Percentiles rank a stretch among this genome's conserved stretches.
Conservation (phyloP, 2,329 filamentous ascomycete species). For the Beauveria brongniartii region DNA sequence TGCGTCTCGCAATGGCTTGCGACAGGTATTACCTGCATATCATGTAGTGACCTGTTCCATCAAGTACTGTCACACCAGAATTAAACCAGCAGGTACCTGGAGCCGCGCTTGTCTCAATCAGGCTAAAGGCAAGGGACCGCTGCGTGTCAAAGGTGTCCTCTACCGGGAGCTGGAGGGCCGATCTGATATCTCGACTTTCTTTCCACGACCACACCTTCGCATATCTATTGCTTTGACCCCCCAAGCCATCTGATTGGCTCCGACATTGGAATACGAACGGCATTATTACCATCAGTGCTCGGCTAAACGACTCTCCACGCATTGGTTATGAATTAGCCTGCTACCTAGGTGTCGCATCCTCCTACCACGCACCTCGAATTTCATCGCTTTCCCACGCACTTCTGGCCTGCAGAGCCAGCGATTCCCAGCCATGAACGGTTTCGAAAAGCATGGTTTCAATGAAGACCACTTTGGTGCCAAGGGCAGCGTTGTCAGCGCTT, state of each 20-base stretch:
- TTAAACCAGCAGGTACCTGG: neutral
- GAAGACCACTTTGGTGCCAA: constrained; percentile 76
- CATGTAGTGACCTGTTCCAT: neutral
- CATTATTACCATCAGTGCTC: neutral
- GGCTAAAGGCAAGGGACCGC: neutral
- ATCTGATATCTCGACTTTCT: neutral
- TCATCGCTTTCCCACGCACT: neutral
- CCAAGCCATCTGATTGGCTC: neutral
- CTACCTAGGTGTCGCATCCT: neutral
- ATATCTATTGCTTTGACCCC: neutral
- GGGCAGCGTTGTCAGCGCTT: constrained; percentile 67
- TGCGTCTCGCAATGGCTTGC: no score
- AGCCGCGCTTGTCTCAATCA: neutral
- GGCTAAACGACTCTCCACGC: neutral
- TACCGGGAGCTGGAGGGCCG: neutral
- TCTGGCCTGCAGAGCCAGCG: constrained; percentile 3
- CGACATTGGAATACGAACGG: neutral
- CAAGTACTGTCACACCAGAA: neutral
- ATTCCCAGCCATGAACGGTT: constrained; percentile 62
- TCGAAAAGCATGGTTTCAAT: constrained; percentile 55
- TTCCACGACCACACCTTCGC: neutral
- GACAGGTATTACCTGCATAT: no score
- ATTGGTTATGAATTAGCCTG: constrained; percentile 1
- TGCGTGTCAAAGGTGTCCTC: constrained; percentile 5
- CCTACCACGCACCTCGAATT: neutral